Evolutionary conservation across 805 yeast species (phyloP), one percentile per base, ranked within the genome.

Genomic region (Lipomyces japonicus): DNA sequence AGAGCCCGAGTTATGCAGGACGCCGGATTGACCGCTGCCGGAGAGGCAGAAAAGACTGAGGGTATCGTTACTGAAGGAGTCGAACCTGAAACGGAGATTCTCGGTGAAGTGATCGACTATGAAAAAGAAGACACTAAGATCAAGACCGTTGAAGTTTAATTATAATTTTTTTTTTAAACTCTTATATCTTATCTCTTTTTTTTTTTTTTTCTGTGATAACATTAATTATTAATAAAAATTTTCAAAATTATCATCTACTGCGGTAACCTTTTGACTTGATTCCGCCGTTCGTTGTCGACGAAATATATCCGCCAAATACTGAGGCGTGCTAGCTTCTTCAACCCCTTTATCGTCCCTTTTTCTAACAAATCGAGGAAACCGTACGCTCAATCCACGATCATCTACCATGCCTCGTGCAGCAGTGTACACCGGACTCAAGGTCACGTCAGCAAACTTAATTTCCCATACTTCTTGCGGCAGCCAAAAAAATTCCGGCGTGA

Each of bases 381-480:
- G 42, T n/a, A 59, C 48, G 14, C 58, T 50, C 21, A 59, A 42
- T 2, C 63, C 63, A 5, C 59, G 55, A 16, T 50, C 55, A 1
- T 23, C 37, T 14, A 46, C 38, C 10, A 45, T 21, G 9, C 46
- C 58, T n/a, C 35, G 46, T 2, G 50, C 61, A 2, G 63, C 61
- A 4, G 61, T 39, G 44, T 59, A 59, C 14, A 54, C 43, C 9
- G 63, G 63, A 40, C 61, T 56, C 14, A 42, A 34, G 2, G 63
- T 59, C 9, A 59, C 44, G 32, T 59, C 63, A 3, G 62, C 60
- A 39, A 59, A 59, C 30, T 48, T 54, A 25, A 59, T 49, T 40
- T 59, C 63, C 63, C 63, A 59, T 2, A 59, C 63, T 39, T 59
- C 63, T 47, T 52, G 55, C n/a, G 62, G 62, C 7, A 38, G 39